Base-by-base conservation (phyloP, 2,329 filamentous ascomycete species). In the Juglanconis oblonga region DNA sequence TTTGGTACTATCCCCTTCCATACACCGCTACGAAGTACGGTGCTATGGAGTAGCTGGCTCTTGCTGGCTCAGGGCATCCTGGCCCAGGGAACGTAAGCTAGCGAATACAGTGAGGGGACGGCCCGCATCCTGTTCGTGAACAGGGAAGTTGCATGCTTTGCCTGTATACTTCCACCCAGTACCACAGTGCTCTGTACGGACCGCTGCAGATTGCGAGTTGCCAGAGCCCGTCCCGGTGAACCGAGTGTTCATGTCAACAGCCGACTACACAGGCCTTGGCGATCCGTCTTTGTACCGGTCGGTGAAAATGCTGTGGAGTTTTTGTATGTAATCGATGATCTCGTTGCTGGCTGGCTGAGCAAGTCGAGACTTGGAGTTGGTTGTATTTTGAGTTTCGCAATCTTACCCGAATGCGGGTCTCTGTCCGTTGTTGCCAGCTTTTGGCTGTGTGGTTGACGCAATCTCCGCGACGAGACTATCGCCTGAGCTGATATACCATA, bases 401-500 rank as follows among this genome's bases (percentile, higher is more conserved):
- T 50, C 48, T 53, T 63, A 56, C 31, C 55, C 54, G 55, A 36
- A 52, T 55, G 58, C 51, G 52, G 61, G 57, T 48, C 48, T 47
- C 13, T 45, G 31, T 42, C 51, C 45, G 17, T 48, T 33, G 35
- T 44, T 35, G 35, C 24, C 35, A 50, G 45, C 33, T 52, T 44
- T n/a, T 51, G 35, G 3, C 24, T 24, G 45, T 52, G 50, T 61
- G 61, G 56, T 61, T 61, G 54, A 57, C 51, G 58, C 55, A 63
- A 63, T 63, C 55, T 63, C 61, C 61, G 61, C 51, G 42, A 55
- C 36, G 49, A 57, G 35, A 59, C 59, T 55, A 62, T 62, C 57
- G 53, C 59, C 44, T 57, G 47, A 62, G 59, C 59, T 53, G 57
- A 62, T 56, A 62, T 60, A 13, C 9, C 7, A 14, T 5, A 17